Percentiles rank a stretch among this genome's conserved stretches.
phyloP scores from a whole-genome alignment of 805 yeast species.

The Pichia nakasei region DNA sequence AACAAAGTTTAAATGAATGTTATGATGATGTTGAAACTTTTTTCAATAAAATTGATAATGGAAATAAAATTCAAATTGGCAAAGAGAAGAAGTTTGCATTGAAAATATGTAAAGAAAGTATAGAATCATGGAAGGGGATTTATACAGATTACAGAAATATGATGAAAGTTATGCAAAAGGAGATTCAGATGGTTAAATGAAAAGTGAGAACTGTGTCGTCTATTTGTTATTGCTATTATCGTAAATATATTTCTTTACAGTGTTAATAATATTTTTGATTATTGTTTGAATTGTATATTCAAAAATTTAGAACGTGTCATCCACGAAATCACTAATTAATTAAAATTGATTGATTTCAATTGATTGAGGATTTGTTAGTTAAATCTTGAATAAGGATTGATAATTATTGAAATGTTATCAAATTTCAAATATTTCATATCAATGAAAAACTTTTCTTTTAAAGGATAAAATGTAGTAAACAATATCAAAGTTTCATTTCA shows the following conservation, averaged over 20 bases:
- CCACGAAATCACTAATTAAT: conserved; percentile 46
- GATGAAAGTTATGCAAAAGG: not conserved
- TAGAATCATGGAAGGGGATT: conserved; percentile 10
- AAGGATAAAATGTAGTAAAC: conserved; percentile 32
- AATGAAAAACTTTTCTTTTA: conserved; percentile 30
- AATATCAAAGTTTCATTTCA: conserved; percentile 34
- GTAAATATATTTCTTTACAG: conserved; percentile 28
- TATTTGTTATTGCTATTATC: conserved; percentile 6
- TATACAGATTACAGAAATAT: conserved; percentile 10
- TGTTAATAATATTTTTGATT: conserved; percentile 44
- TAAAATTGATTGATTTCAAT: too few relatives aligned
- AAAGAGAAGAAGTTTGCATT: conserved; percentile 23
- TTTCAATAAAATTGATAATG: not conserved
- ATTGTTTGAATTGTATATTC: conserved; percentile 43
- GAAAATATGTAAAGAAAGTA: conserved; percentile 11
- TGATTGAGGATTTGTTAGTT: too few relatives aligned
- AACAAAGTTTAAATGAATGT: conserved; percentile 9
- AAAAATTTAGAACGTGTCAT: conserved; percentile 52
- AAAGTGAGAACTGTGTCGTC: too few relatives aligned
- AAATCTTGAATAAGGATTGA: conserved; percentile 46
- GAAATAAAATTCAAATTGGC: conserved; percentile 6
- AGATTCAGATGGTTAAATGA: not conserved
- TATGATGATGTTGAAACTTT: not conserved
- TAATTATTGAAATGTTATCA: conserved; percentile 36
- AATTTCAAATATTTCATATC: conserved; percentile 31